Evolutionary conservation across 139 green algal genomes (phyloP), one percentile per base, ranked within the genome.

Genomic region (Astrephomene gubernaculifera): DNA sequence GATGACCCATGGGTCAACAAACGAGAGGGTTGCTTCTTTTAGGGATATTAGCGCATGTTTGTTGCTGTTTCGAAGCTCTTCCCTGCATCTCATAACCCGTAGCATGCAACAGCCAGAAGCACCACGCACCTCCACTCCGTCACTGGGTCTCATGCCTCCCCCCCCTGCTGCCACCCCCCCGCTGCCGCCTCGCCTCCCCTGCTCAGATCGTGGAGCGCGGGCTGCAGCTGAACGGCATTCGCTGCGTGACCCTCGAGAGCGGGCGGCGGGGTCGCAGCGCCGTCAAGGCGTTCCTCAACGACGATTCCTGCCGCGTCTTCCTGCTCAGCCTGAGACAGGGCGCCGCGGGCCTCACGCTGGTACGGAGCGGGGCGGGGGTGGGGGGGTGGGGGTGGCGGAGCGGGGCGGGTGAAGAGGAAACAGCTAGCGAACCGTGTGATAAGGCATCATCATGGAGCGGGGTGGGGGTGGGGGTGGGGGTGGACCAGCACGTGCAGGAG

Each of bases 331-430:
- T 92, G 60, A 49, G 81, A 4, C 83, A 85, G 31, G 93, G 91
- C 10, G 92, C 89, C 0, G 76, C 88, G 22, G 93, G 93, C 0
- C 90, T 96, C 21, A 96, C 91, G 2, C 91, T 96, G 68, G 88
- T 87, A 1, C 22, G 44, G 8, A 33, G 25, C 10, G 24, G 17
- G 35, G 65, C 24, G 4, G 35, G 65, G 12, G 7, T 14, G 65
- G 35, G 65, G 12, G n/a, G 65, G 14, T 33, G 12, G 29, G 35
- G 35, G 35, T 9, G 65, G 65, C 38, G 33, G 68, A 33, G 38
- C 38, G 21, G 9, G 35, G 9, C 6, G 9, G 35, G 7, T 4
- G n/a, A n/a, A n/a, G n/a, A n/a, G n/a, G n/a, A n/a, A n/a, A n/a
- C n/a, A n/a, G n/a, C n/a, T 57, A 12, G 14, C 17, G 14, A 57